These are phyloP conservation scores for Detonula confervacea DNA, from an alignment of 352 stramenopile genomes.

Conservation along the genomic window DNA sequence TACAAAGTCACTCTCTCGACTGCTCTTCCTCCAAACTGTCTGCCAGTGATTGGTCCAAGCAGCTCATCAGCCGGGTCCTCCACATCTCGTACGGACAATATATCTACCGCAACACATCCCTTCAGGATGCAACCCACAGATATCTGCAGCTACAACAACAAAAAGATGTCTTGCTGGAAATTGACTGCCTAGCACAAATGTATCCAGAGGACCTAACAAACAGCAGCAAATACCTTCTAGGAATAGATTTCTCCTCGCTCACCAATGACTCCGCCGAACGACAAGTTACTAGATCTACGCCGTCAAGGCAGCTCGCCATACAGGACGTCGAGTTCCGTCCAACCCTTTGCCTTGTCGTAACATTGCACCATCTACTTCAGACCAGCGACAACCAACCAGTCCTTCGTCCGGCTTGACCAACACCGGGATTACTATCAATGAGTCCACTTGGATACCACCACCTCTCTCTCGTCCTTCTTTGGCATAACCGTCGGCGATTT, in stretches of 20 bases:
- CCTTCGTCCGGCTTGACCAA: no score
- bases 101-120: neutral
- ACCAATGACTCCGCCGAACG: neutral
- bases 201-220: neutral
- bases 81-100: slow-evolving; percentile 4
- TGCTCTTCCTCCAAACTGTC: no score
- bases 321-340: no score
- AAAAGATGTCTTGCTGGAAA: neutral
- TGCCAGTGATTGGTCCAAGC: neutral
- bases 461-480: no score
- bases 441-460: no score
- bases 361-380: no score
- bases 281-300: slow-evolving; percentile 10
- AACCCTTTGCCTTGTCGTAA: no score
- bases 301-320: slow-evolving; percentile 6
- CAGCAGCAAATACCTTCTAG: slow-evolving; percentile 4
- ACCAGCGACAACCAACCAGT: no score
- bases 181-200: neutral
- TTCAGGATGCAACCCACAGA: neutral
- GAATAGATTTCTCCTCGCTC: slow-evolving; percentile 1
- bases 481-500: no score
- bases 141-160: neutral
- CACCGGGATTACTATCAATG: no score
- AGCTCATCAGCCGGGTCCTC: neutral
- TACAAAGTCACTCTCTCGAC: no score